phyloP scores from a whole-genome alignment of 257 asterid species.

The Oldenlandia corymbosa region DNA sequence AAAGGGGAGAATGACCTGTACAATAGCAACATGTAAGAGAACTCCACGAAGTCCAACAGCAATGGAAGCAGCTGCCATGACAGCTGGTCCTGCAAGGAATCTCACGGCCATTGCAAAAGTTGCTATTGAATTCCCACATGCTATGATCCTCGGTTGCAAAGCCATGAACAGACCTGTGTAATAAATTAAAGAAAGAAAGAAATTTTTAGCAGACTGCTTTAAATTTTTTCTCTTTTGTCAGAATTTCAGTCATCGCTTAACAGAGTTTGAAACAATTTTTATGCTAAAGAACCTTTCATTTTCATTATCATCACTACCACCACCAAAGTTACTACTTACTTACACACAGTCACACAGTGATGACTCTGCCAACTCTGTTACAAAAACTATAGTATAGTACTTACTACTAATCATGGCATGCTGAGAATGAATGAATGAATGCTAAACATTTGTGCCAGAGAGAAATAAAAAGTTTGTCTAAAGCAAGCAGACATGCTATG shows the following conservation, averaged over 20 bases:
- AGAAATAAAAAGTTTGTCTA: slow-evolving; percentile 7
- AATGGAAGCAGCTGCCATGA: slow-evolving; percentile 97
- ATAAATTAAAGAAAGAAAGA: too few relatives aligned
- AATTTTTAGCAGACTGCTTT: too few relatives aligned
- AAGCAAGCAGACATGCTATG: slow-evolving; percentile 34
- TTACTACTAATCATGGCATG: slow-evolving; percentile 11
- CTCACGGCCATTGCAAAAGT: slow-evolving; percentile 92
- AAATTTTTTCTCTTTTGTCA: background rate
- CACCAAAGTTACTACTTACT: too few relatives aligned
- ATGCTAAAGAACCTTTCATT: slow-evolving; percentile 7
- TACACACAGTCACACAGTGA: too few relatives aligned
- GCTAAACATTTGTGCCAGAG: slow-evolving; percentile 19
- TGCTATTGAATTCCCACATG: slow-evolving; percentile 93
- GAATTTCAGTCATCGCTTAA: slow-evolving; percentile 1
- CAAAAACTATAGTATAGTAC: background rate
- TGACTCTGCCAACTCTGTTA: background rate
- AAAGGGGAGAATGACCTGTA: slow-evolving; percentile 49
- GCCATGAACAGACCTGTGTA: slow-evolving; percentile 93
- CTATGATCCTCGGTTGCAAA: slow-evolving; percentile 92
- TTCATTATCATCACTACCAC: slow-evolving; percentile 33
- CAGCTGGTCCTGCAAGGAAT: slow-evolving; percentile 99
- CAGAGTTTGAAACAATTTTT: slow-evolving; percentile 7
- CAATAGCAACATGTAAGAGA: slow-evolving; percentile 86
- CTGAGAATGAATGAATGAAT: slow-evolving; percentile 6
- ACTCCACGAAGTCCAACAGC: slow-evolving; percentile 95